These are phyloP conservation scores for Erodium chrysanthum DNA, from an alignment of 441 rosid species.

Conservation along the genomic window DNA sequence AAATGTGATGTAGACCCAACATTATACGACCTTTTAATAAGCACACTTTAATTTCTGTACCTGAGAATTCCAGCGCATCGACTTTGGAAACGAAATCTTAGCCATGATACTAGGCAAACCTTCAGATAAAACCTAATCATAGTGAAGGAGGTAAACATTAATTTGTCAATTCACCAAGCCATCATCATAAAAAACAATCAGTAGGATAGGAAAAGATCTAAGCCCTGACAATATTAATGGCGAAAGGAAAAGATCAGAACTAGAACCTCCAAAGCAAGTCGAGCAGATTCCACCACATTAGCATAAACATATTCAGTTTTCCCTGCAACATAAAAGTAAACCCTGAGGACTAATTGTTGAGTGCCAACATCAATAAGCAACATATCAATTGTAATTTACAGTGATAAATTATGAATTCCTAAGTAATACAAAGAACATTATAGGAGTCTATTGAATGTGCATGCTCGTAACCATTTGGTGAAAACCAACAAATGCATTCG, in stretches of 20 bases:
- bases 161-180: neutral
- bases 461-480: neutral
- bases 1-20: too few relatives aligned
- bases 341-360: neutral
- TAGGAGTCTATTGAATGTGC: neutral
- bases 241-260: slow-evolving; percentile 23
- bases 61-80: slow-evolving; percentile 98
- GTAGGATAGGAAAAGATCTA: neutral
- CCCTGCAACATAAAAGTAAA: slow-evolving; percentile 39
- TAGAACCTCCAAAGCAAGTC: slow-evolving; percentile 63
- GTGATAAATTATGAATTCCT: neutral
- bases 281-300: slow-evolving; percentile 58
- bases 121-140: slow-evolving; percentile 67
- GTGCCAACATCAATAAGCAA: neutral
- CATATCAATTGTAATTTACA: neutral
- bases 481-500: neutral
- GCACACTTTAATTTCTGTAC: slow-evolving; percentile 15
- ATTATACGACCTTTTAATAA: too few relatives aligned
- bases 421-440: neutral
- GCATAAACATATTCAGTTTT: slow-evolving; percentile 72
- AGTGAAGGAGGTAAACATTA: neutral
- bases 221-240: slow-evolving; percentile 7
- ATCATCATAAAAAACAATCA: too few relatives aligned
- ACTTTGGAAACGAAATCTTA: slow-evolving; percentile 76
- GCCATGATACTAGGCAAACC: slow-evolving; percentile 61